Conservation (phyloP, 202 grass and related monocot species). For the Panicum hallii region DNA sequence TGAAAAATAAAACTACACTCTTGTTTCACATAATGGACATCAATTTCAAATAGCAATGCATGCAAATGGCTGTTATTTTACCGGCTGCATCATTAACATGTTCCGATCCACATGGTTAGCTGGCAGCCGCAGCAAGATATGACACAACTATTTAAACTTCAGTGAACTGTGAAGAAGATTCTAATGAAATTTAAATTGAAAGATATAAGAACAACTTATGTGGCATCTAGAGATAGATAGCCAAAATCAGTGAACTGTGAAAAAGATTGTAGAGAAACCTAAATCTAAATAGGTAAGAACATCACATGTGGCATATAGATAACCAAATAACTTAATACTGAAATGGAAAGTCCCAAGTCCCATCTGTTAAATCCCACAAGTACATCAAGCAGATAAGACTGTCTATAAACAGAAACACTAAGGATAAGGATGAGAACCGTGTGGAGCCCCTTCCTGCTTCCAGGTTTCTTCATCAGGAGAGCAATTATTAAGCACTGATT, state of each 20-base stretch:
- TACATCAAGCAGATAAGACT: conserved; percentile 40
- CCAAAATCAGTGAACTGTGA: not conserved
- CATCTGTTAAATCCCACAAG: conserved; percentile 24
- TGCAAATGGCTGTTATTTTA: conserved; percentile 12
- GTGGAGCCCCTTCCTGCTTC: conserved; percentile 14
- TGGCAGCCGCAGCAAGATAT: not conserved
- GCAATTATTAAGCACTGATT: conserved; percentile 42
- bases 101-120: not conserved
- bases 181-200: not conserved
- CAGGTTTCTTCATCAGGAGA: conserved; percentile 47
- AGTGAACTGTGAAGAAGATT: not conserved
- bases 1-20: not conserved
- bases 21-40: not conserved
- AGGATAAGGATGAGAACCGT: conserved; percentile 46
- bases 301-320: not conserved
- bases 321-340: conserved; percentile 34
- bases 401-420: conserved; percentile 42
- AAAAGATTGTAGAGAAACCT: not conserved
- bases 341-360: conserved; percentile 32
- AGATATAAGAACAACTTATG: conserved; percentile 4
- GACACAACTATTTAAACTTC: not conserved
- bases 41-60: not conserved
- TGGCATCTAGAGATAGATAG: not conserved
- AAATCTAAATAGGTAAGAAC: not conserved
- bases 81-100: not conserved